phyloP scores from a whole-genome alignment of 169 alveolate genomes.

The Eimeria tenella region DNA sequence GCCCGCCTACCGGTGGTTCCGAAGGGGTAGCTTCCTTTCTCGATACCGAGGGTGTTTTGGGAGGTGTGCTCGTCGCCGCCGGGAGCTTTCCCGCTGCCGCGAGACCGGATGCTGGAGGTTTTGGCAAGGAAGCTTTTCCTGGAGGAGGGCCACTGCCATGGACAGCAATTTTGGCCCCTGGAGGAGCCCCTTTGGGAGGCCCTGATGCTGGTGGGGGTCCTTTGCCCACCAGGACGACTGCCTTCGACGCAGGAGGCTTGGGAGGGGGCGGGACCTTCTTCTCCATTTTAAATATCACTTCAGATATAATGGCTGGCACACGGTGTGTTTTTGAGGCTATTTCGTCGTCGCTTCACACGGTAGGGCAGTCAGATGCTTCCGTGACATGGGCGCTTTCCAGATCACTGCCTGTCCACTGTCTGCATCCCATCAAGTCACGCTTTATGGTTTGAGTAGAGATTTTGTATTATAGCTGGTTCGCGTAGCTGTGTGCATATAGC shows the following conservation, averaged over 20 bases:
- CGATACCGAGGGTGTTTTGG: slow-evolving; percentile 14
- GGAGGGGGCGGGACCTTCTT: neutral
- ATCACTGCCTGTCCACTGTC: too few relatives aligned
- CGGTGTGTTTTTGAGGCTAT: neutral
- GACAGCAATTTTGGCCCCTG: slow-evolving; percentile 52
- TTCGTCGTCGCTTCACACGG: too few relatives aligned
- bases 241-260: neutral
- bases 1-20: neutral
- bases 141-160: slow-evolving; percentile 66
- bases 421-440: too few relatives aligned
- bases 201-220: slow-evolving; percentile 42
- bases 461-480: too few relatives aligned
- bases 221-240: slow-evolving; percentile 54
- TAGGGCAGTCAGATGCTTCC: too few relatives aligned
- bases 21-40: neutral
- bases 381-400: too few relatives aligned
- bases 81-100: neutral
- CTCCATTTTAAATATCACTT: slow-evolving; percentile 29
- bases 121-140: slow-evolving; percentile 39
- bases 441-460: too few relatives aligned
- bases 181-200: slow-evolving; percentile 39
- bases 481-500: too few relatives aligned
- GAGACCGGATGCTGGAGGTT: neutral
- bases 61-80: neutral
- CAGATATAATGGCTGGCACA: slow-evolving; percentile 22